phyloP scores from a whole-genome alignment of 768 basidiomycete species.

The Naganishia randhawae region DNA sequence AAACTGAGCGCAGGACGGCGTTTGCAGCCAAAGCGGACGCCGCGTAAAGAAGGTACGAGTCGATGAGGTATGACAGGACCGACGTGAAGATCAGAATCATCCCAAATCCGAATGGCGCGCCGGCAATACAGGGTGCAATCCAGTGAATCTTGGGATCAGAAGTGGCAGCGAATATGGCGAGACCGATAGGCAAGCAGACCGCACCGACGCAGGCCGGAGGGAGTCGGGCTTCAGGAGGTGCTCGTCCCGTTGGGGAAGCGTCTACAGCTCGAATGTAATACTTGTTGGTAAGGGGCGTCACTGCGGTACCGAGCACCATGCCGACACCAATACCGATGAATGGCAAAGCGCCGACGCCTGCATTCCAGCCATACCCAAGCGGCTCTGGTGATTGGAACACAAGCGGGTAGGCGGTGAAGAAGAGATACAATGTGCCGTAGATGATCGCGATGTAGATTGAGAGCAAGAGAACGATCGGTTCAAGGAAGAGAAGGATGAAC shows the following conservation, averaged over 20 bases:
- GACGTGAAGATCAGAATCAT: conserved; percentile 29
- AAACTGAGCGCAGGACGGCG: conserved; percentile 62
- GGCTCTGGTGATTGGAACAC: conserved; percentile 32
- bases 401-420: conserved; percentile 39
- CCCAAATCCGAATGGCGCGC: conserved; percentile 48
- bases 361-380: conserved; percentile 29
- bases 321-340: conserved; percentile 28
- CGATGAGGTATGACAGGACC: conserved; percentile 21
- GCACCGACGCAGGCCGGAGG: conserved; percentile 55
- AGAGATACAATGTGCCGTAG: conserved; percentile 39
- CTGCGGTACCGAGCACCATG: conserved; percentile 9
- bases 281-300: conserved; percentile 12
- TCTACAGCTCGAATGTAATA: conserved; percentile 18
- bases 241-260: conserved; percentile 42
- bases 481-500: conserved; percentile 52
- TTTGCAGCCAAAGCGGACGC: conserved; percentile 65
- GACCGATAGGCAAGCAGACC: conserved; percentile 61
- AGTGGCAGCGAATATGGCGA: conserved; percentile 70
- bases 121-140: conserved; percentile 67
- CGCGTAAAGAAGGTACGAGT: conserved; percentile 47
- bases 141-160: conserved; percentile 61
- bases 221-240: conserved; percentile 66
- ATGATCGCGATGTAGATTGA: conserved; percentile 34
- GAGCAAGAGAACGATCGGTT: conserved; percentile 40
- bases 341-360: conserved; percentile 21